These are phyloP conservation scores for Saccharomycopsis fermentans DNA, from an alignment of 805 yeast species.

Conservation along the genomic window DNA sequence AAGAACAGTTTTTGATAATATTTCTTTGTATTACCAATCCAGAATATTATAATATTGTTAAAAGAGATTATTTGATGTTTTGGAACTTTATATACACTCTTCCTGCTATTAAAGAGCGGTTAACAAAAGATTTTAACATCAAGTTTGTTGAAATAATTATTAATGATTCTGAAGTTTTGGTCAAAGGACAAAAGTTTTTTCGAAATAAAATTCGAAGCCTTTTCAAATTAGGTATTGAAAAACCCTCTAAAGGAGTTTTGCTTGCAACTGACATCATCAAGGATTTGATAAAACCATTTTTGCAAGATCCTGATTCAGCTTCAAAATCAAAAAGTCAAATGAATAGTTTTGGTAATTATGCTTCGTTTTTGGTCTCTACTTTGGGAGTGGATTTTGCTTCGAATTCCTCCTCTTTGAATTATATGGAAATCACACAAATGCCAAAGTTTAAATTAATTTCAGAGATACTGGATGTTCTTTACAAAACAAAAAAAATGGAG, in stretches of 20 bases:
- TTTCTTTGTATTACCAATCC: background rate
- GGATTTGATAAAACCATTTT: conserved; percentile 24
- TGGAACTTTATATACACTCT: background rate
- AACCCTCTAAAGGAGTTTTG: conserved; percentile 22
- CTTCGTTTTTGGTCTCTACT: conserved; percentile 4
- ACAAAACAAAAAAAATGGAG: background rate
- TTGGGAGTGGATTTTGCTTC: conserved; percentile 1
- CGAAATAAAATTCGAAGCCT: conserved; percentile 53
- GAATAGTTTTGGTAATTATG: conserved; percentile 30
- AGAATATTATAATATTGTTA: background rate
- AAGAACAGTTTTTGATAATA: background rate
- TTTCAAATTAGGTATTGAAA: conserved; percentile 22
- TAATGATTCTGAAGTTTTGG: conserved; percentile 45
- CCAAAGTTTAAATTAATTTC: background rate
- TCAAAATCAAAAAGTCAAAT: conserved; percentile 25
- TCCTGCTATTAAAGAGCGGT: background rate
- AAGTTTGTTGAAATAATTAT: conserved; percentile 36
- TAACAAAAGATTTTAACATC: conserved; percentile 22
- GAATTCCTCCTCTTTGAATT: background rate
- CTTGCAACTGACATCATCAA: conserved; percentile 29
- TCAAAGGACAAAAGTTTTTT: conserved; percentile 47
- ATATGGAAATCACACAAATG: background rate
- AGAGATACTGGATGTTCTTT: background rate
- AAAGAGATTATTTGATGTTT: background rate
- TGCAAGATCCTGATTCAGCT: conserved; percentile 23